A percentile compares a stretch with the other conserved stretches of the same genome.
These are phyloP conservation scores for Prunus mira DNA, from an alignment of 306 rosid species.

Conservation along the genomic window DNA sequence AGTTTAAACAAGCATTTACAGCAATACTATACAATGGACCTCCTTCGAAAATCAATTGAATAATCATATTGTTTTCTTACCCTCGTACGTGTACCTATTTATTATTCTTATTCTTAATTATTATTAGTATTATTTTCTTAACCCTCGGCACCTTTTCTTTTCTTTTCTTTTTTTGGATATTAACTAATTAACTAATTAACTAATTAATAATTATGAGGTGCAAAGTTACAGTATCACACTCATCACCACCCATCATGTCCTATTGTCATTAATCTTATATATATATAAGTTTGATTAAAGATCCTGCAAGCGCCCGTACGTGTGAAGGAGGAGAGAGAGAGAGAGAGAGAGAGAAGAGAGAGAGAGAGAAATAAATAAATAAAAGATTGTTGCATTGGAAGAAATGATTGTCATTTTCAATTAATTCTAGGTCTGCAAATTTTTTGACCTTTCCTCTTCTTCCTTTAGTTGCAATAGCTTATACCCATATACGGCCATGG, in stretches of 20 bases:
- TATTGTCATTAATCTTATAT: constrained; percentile 12
- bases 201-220: not conserved
- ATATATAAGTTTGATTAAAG: not conserved
- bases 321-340: not conserved
- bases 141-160: not conserved
- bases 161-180: not conserved
- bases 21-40: not conserved
- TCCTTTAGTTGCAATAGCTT: constrained; percentile 7
- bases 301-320: constrained; percentile 21
- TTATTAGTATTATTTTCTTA: not conserved
- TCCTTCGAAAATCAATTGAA: not conserved
- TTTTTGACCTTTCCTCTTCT: constrained; percentile 50
- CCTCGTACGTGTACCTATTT: constrained; percentile 31
- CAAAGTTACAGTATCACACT: constrained; percentile 17
- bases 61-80: not conserved
- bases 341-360: no score
- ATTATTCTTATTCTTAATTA: constrained; percentile 23
- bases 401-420: constrained; percentile 26
- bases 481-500: constrained; percentile 9
- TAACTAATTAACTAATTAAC: not conserved
- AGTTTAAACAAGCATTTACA: not conserved
- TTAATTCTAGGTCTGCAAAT: constrained; percentile 12
- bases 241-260: constrained; percentile 2
- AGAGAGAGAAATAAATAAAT: not conserved
- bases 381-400: constrained; percentile 3